A percentile compares a stretch with the other conserved stretches of the same genome.
These are phyloP conservation scores for Saururus chinensis DNA, from an alignment of 164 flowering plant species.

Conservation along the genomic window DNA sequence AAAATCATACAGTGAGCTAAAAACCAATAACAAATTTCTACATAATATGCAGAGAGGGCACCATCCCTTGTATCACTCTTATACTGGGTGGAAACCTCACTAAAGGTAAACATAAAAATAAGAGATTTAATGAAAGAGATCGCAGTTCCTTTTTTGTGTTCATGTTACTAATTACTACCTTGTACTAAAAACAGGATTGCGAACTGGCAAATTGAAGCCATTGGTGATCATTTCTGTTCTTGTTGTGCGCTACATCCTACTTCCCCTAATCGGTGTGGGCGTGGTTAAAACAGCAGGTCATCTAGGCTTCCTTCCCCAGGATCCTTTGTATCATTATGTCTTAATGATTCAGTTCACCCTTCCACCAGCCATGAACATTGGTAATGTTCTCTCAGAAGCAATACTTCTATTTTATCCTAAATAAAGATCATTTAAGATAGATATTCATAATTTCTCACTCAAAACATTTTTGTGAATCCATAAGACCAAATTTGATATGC, in stretches of 20 bases:
- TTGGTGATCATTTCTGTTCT: slow-evolving; percentile 35
- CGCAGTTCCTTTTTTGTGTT: not conserved
- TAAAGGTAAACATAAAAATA: slow-evolving; percentile 38
- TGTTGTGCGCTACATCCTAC: slow-evolving; percentile 40
- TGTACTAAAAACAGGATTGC: slow-evolving; percentile 29
- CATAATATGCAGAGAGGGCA: slow-evolving; percentile 49
- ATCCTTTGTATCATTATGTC: slow-evolving; percentile 61
- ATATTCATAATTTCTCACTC: no score
- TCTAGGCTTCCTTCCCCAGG: slow-evolving; percentile 54
- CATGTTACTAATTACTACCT: no score
- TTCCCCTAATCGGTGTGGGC: slow-evolving; percentile 52
- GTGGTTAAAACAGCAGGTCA: slow-evolving; percentile 43
- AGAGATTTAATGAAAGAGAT: not conserved
- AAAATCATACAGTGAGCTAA: not conserved
- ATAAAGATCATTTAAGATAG: no score
- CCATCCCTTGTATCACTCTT: slow-evolving; percentile 86
- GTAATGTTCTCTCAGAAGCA: slow-evolving; percentile 20
- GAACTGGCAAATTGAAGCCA: slow-evolving; percentile 29
- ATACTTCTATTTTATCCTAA: not conserved
- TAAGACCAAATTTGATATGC: no score
- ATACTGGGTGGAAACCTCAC: slow-evolving; percentile 89
- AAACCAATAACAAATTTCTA: not conserved
- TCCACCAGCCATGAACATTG: slow-evolving; percentile 91
- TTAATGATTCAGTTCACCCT: slow-evolving; percentile 66
- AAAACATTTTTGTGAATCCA: no score